Conservation (phyloP, 352 stramenopile species). For the Pythium chondricola region DNA sequence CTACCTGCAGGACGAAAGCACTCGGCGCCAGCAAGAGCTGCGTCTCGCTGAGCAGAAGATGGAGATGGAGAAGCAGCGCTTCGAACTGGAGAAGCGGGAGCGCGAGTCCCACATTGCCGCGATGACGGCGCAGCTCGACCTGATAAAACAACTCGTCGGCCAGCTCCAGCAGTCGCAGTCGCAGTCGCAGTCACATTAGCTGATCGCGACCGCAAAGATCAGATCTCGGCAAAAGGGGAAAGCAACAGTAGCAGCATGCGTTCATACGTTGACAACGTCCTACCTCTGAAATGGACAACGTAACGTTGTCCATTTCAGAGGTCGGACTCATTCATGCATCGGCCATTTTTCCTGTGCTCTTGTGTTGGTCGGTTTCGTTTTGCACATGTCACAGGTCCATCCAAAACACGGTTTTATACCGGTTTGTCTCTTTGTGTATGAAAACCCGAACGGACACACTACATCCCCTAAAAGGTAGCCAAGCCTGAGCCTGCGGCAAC, state of each 20-base stretch:
- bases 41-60: slow-evolving; percentile 14
- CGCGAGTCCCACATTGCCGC: slow-evolving; percentile 15
- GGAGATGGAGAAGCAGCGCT: slow-evolving; percentile 19
- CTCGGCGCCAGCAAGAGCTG: slow-evolving; percentile 11
- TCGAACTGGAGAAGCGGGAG: slow-evolving; percentile 20
- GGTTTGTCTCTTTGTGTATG: too few relatives aligned
- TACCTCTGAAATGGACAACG: too few relatives aligned
- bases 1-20: slow-evolving; percentile 10
- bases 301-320: too few relatives aligned
- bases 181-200: background rate
- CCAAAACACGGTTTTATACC: too few relatives aligned
- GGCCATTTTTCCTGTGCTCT: too few relatives aligned
- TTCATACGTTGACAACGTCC: background rate
- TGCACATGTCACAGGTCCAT: too few relatives aligned
- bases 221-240: background rate
- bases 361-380: too few relatives aligned
- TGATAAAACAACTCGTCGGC: slow-evolving; percentile 19
- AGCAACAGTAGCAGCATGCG: background rate
- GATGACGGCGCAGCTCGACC: slow-evolving; percentile 16
- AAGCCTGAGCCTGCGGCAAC: too few relatives aligned
- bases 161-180: slow-evolving; percentile 11
- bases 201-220: too few relatives aligned
- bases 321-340: too few relatives aligned
- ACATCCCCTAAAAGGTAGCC: too few relatives aligned
- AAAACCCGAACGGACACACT: too few relatives aligned